phyloP scores from a whole-genome alignment of 257 asterid species.

The Capsicum pubescens region DNA sequence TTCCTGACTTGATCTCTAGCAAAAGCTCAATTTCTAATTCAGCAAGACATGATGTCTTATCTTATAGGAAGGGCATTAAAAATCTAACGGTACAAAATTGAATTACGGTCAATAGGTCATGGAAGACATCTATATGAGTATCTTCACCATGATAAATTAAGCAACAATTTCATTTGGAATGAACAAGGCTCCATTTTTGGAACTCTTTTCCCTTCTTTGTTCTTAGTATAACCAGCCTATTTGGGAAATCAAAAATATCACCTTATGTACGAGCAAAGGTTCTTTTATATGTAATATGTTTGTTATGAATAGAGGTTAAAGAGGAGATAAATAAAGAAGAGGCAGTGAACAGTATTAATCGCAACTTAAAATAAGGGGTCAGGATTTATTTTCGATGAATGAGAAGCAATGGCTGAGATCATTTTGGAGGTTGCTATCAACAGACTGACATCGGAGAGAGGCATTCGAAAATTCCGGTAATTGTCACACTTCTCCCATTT shows the following conservation, averaged over 20 bases:
- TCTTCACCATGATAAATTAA: not conserved
- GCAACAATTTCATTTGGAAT: not conserved
- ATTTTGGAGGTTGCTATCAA: no score
- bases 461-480: no score
- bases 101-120: not conserved
- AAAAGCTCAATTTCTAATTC: constrained; percentile 2
- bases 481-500: no score
- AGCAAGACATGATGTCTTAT: not conserved
- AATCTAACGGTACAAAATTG: not conserved
- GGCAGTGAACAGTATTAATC: no score
- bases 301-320: no score
- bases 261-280: not conserved
- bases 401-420: no score
- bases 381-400: no score
- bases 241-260: not conserved
- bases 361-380: no score
- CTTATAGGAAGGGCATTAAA: not conserved
- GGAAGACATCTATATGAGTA: not conserved
- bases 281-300: not conserved
- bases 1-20: not conserved
- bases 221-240: not conserved
- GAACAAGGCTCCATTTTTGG: not conserved
- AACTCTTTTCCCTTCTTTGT: constrained; percentile 1
- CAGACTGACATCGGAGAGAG: no score
- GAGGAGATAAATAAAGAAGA: no score